A percentile compares a stretch with the other conserved stretches of the same genome.
These are phyloP conservation scores for Verticillium isaacii DNA, from an alignment of 2,329 filamentous ascomycete species.

Conservation along the genomic window DNA sequence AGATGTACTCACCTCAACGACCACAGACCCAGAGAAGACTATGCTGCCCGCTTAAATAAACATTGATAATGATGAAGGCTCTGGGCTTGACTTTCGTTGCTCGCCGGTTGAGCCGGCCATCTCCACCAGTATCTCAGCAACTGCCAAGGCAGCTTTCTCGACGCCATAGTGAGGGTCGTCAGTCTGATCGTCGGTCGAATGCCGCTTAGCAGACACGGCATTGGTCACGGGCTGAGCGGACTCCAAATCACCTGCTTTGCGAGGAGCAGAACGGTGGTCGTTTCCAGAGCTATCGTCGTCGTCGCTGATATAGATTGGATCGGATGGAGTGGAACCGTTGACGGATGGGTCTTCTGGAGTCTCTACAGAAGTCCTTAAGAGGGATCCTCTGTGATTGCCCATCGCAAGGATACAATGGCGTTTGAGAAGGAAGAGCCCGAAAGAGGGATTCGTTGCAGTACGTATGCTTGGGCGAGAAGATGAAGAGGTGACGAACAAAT, in stretches of 20 bases:
- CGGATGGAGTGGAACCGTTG: too few relatives aligned
- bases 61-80: background rate
- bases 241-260: too few relatives aligned
- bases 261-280: too few relatives aligned
- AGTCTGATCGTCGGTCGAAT: background rate
- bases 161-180: background rate
- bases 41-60: background rate
- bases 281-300: too few relatives aligned
- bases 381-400: background rate
- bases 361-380: too few relatives aligned
- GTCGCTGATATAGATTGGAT: too few relatives aligned
- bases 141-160: background rate
- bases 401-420: background rate
- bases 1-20: background rate
- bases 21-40: background rate
- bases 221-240: background rate
- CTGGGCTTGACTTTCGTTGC: background rate
- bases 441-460: background rate
- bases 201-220: background rate
- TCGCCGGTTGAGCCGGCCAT: background rate
- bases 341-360: too few relatives aligned
- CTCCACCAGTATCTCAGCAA: background rate
- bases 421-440: background rate
- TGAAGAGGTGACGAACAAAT: background rate
- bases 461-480: background rate